phyloP scores from a whole-genome alignment of 148 eudicot species.

The Amaranthus palmeri region DNA sequence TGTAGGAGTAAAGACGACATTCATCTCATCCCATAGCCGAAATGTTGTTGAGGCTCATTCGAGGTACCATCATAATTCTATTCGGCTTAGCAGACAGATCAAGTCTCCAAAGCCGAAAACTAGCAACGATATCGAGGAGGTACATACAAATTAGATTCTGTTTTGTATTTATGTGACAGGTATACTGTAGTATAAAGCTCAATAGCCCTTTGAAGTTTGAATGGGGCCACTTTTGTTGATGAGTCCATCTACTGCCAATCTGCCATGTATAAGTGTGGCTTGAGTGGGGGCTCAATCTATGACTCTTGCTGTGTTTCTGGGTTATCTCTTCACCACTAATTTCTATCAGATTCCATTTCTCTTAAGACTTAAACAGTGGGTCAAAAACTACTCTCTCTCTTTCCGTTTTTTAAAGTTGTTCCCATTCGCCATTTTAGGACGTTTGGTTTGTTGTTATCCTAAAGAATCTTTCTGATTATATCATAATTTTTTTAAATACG shows the following conservation, averaged over 20 bases:
- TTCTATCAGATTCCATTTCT: neutral
- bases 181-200: neutral
- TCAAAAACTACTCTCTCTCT: neutral
- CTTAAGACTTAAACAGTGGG: conserved; percentile 1
- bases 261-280: conserved; percentile 4
- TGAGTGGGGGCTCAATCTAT: neutral
- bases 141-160: neutral
- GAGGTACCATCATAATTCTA: neutral
- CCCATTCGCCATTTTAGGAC: too few relatives aligned
- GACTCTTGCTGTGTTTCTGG: neutral
- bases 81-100: neutral
- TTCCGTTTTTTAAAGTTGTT: too few relatives aligned
- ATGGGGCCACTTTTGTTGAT: neutral
- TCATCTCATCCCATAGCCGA: neutral
- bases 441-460: too few relatives aligned
- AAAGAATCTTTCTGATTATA: too few relatives aligned
- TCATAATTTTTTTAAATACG: too few relatives aligned
- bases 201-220: neutral
- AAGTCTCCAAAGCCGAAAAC: neutral
- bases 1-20: neutral
- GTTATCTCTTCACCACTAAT: neutral
- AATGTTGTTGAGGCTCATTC: neutral
- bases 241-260: conserved; percentile 6
- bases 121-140: neutral
- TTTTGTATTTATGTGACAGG: neutral